Base-by-base conservation (phyloP, 176 grass and related monocot species). In the Areca catechu region DNA sequence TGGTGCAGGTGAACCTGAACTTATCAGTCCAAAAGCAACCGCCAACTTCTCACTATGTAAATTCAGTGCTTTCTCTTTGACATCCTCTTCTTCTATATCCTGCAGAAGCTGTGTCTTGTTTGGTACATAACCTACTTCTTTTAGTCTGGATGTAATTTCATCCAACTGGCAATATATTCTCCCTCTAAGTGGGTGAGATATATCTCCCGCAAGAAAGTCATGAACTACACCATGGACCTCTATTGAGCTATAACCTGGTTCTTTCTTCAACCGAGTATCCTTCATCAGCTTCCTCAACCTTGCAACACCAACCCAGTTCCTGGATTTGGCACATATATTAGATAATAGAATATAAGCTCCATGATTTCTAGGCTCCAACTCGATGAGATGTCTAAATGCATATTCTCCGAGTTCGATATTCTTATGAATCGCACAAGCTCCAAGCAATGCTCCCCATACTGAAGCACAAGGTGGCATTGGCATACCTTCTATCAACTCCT, bases 381-480 rank as follows among this genome's bases (percentile, higher is more conserved):
- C 3, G 25, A 80, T 58, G 56, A 89, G 71, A 51, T 65, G 53
- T 30, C 56, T 63, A 47, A 77, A 73, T 49, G 60, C 77, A 78
- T 77, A 30, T 25, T 76, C 70, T 22, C 71, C 64, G n/a, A 89
- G 64, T 18, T 65, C 73, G 15, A 29, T 48, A 69, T 85, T 85
- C 20, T 50, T 61, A 27, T 76, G 77, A 24, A 89, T 37, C 21
- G 63, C 77, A 63, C 70, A 89, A 21, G 71, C 62, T 52, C 74
- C 75, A 22, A 78, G 25, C 66, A 89, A 71, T 68, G 86, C 79
- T 48, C 77, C 73, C 81, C 77, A 89, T 20, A 77, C 56, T 34
- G 77, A 67, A 60, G 1, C 60, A 28, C 77, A 72, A 75, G 81
- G 66, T 67, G 77, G 50, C 24, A 69, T 75, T 22, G 77, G 74